These are phyloP conservation scores for Microdochium nivale DNA, from an alignment of 2,329 filamentous ascomycete genomes.

Conservation along the genomic window DNA sequence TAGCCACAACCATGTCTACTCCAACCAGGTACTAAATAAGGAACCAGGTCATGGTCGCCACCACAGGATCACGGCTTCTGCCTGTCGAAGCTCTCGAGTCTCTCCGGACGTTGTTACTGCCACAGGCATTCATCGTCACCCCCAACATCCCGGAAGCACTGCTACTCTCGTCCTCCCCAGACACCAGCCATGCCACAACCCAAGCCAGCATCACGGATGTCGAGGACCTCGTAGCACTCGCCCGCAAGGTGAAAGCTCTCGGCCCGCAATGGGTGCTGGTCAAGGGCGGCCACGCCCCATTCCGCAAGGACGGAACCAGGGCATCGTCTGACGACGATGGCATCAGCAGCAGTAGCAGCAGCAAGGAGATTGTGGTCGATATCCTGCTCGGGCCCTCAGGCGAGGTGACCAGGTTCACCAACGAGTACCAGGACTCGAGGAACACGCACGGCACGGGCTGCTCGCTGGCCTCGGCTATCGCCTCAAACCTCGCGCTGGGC, in stretches of 20 bases:
- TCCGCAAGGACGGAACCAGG: constrained; percentile 53
- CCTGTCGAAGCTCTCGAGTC: constrained; percentile 54
- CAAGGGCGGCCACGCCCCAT: constrained; percentile 85
- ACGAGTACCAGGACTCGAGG: constrained; percentile 59
- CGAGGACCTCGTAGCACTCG: constrained; percentile 60
- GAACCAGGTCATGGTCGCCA: constrained; percentile 80
- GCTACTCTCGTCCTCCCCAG: constrained; percentile 42
- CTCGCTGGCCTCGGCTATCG: constrained; percentile 78
- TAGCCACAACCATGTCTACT: neutral
- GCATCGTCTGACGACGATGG: constrained; percentile 48
- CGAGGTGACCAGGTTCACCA: constrained; percentile 55
- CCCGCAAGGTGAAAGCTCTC: constrained; percentile 53
- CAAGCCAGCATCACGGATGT: constrained; percentile 39
- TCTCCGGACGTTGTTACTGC: constrained; percentile 52
- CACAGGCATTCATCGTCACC: constrained; percentile 60
- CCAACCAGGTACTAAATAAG: constrained; percentile 1
- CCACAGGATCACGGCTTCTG: constrained; percentile 64
- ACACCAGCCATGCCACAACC: constrained; percentile 27
- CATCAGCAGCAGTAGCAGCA: too few species aligned
- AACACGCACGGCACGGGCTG: constrained; percentile 96
- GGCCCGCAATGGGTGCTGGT: constrained; percentile 76
- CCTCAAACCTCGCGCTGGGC: constrained; percentile 60
- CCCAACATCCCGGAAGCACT: constrained; percentile 71
- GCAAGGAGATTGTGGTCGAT: constrained; percentile 62
- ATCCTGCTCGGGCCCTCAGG: constrained; percentile 57